Conservation (phyloP, 2,329 filamentous ascomycete species). For the Cladosporium colombiae region DNA sequence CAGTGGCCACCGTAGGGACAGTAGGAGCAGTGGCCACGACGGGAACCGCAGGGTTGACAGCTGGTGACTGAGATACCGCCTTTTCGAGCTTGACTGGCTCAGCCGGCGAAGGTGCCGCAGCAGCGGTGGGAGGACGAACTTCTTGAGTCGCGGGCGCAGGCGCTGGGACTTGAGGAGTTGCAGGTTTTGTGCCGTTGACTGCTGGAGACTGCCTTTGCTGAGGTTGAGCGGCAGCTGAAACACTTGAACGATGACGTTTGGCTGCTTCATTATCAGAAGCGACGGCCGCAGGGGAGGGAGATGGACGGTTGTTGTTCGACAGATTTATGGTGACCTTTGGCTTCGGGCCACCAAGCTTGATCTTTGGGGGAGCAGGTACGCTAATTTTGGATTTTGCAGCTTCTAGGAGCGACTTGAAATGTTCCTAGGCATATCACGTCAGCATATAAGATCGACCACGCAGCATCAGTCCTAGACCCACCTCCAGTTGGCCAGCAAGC, state of each 20-base stretch:
- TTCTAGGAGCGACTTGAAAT: constrained; percentile 67
- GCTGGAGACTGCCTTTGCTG: constrained; percentile 30
- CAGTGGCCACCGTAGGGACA: constrained; percentile 28
- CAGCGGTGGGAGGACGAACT: constrained; percentile 37
- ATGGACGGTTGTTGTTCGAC: constrained; percentile 35
- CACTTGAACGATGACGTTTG: constrained; percentile 53
- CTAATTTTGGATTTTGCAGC: constrained; percentile 71
- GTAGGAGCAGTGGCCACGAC: not conserved
- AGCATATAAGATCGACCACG: constrained; percentile 3
- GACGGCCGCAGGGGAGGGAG: constrained; percentile 49
- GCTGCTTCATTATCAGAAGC: constrained; percentile 58
- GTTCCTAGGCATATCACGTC: constrained; percentile 52
- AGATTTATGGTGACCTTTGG: constrained; percentile 42
- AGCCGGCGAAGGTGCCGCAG: constrained; percentile 33
- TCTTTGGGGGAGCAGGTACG: constrained; percentile 70
- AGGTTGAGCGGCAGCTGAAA: constrained; percentile 52
- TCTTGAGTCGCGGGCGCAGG: constrained; percentile 31
- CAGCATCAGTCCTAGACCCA: constrained; percentile 40
- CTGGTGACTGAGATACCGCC: constrained; percentile 44
- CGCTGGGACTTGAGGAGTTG: constrained; percentile 31
- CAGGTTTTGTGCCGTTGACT: constrained; percentile 35
- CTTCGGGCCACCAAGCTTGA: constrained; percentile 65
- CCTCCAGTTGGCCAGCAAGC: constrained; percentile 77
- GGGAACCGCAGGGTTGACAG: constrained; percentile 39
- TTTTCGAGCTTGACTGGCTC: constrained; percentile 45